Conservation (phyloP, 768 basidiomycete species). For the Wakefieldia striispora region DNA sequence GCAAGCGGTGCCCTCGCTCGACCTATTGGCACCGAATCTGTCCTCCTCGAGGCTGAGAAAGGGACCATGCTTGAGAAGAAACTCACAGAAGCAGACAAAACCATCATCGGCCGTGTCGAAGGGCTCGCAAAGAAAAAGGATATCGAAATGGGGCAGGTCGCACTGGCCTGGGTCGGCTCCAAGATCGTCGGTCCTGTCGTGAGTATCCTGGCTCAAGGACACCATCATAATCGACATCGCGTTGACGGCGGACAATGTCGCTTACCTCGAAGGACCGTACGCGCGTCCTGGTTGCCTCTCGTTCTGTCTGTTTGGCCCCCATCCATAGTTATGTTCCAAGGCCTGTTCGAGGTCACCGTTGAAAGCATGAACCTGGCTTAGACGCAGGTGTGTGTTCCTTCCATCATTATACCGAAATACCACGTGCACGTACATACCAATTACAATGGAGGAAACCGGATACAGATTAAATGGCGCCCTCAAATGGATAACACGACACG, state of each 20-base stretch:
- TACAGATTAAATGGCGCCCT: too few relatives aligned
- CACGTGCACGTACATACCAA: too few relatives aligned
- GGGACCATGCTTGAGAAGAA: conserved; percentile 25
- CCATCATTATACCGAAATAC: too few relatives aligned
- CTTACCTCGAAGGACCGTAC: too few relatives aligned
- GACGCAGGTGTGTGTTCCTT: too few relatives aligned
- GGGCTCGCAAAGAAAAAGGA: conserved; percentile 40
- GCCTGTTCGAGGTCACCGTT: conserved; percentile 18
- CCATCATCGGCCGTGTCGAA: conserved; percentile 40
- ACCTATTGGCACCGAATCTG: too few relatives aligned
- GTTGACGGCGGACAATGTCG: conserved; percentile 30
- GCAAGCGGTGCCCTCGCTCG: too few relatives aligned
- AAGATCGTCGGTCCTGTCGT: conserved; percentile 49
- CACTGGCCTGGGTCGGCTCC: conserved; percentile 39
- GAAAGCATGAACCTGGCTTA: too few relatives aligned
- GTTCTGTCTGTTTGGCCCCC: not conserved
- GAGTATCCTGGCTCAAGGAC: conserved; percentile 33
- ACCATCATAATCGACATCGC: conserved; percentile 25
- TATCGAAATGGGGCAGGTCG: conserved; percentile 44
- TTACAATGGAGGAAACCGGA: too few relatives aligned
- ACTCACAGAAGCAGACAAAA: conserved; percentile 28
- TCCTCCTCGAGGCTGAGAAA: too few relatives aligned
- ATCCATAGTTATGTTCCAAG: conserved; percentile 18
- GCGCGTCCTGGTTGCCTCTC: not conserved
- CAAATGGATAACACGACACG: too few relatives aligned